Evolutionary conservation across 768 basidiomycete genomes (phyloP).

Genomic region (Boletus vermiculosoides): DNA sequence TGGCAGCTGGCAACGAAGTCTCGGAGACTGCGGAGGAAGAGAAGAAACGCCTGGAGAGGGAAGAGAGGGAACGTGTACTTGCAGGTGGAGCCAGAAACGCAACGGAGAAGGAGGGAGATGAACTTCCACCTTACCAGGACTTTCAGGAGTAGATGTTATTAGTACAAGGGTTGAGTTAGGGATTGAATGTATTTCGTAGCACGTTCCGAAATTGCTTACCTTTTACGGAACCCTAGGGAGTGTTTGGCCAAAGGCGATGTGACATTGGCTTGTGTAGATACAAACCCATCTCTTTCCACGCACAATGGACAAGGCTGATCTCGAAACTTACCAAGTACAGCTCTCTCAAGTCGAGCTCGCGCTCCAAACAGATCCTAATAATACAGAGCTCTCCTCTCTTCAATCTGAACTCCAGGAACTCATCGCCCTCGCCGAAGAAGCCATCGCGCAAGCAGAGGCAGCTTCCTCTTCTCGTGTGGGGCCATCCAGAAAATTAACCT

Average conservation of each 20-base stretch:
- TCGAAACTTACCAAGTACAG: constrained; percentile 88
- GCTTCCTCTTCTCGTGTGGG: constrained; percentile 61
- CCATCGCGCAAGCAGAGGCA: constrained; percentile 65
- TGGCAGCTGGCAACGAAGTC: constrained; percentile 22
- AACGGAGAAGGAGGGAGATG: constrained; percentile 34
- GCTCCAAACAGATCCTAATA: constrained; percentile 71
- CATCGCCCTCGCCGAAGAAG: constrained; percentile 73
- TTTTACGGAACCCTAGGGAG: constrained; percentile 19
- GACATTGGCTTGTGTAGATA: background rate
- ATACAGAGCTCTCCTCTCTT: constrained; percentile 68
- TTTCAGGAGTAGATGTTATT: constrained; percentile 18
- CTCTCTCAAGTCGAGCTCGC: constrained; percentile 86
- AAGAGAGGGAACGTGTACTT: constrained; percentile 60
- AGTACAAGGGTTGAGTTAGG: too few species aligned
- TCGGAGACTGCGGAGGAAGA: constrained; percentile 59
- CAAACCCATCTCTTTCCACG: background rate
- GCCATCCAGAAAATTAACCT: constrained; percentile 51
- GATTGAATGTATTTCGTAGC: background rate
- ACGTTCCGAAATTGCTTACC: constrained; percentile 5
- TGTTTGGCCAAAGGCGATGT: background rate
- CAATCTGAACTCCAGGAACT: constrained; percentile 79
- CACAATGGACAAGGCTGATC: constrained; percentile 60
- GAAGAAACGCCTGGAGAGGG: constrained; percentile 62
- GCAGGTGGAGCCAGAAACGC: constrained; percentile 24
- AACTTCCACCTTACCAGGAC: constrained; percentile 47